A percentile compares a stretch with the other conserved stretches of the same genome.
Evolutionary conservation across 257 asterid genomes (phyloP).

Genomic region (Plectranthus barbatus): DNA sequence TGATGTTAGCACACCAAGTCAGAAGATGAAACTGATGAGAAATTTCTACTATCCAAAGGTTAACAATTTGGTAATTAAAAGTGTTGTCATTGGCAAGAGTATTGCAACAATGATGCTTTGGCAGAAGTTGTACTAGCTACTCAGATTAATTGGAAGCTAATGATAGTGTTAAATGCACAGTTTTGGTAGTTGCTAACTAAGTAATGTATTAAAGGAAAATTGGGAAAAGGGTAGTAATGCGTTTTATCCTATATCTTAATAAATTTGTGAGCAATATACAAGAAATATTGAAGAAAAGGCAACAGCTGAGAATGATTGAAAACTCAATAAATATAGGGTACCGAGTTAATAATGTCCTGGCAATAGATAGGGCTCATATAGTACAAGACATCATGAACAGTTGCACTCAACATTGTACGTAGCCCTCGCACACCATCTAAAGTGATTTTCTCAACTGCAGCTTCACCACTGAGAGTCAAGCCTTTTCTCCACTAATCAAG

Average conservation of each 20-base stretch:
- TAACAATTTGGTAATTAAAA: not conserved
- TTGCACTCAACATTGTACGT: constrained; percentile 88
- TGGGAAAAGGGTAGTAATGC: too few relatives aligned
- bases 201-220: too few relatives aligned
- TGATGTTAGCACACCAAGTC: too few relatives aligned
- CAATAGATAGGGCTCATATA: constrained; percentile 99
- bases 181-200: too few relatives aligned
- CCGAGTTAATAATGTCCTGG: constrained; percentile 93
- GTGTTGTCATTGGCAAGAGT: not conserved
- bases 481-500: constrained; percentile 89
- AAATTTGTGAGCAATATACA: too few relatives aligned
- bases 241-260: too few relatives aligned
- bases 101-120: not conserved
- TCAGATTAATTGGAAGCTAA: too few relatives aligned
- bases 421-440: constrained; percentile 92
- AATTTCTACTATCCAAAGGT: not conserved
- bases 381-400: constrained; percentile 95
- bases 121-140: not conserved
- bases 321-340: constrained; percentile 21
- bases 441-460: constrained; percentile 81
- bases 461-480: constrained; percentile 83
- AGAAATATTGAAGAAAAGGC: not conserved
- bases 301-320: not conserved
- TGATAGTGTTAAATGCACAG: too few relatives aligned
- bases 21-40: not conserved